Base-by-base conservation (phyloP, 2,329 filamentous ascomycete species). In the Simplicillium aogashimaense region DNA sequence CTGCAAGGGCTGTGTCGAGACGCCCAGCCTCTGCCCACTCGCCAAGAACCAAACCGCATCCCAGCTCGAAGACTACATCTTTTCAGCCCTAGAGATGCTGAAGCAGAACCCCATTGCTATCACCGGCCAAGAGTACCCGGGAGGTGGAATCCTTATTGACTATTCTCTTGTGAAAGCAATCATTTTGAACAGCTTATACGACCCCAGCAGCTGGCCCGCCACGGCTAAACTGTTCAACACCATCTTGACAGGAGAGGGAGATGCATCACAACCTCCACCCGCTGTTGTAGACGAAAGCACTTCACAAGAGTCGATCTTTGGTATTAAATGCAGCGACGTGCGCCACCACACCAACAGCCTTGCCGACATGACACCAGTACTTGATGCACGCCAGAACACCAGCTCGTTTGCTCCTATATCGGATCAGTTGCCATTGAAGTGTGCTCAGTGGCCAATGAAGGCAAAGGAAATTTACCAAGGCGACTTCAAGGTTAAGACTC, bases 31-130 rank as follows among this genome's bases (percentile, higher is more conserved):
- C 13, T 59, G 56, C 36, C 45, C 45, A 4, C 12, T 32, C 30
- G 30, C 30, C 13, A 15, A 15, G 12, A 32, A 32, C 30, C 12
- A 12, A 32, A 58, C 57, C 0, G 47, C 45, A 0, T 50, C 31
- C 3, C 54, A 60, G 32, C 59, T 67, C 29, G 60, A 63, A 32
- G 33, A 33, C 30, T 32, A 32, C 30, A n/a, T 32, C 13, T n/a
- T 13, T n/a, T 15, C 13, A 13, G 30, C 30, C 5, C 12, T 32
- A 7, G 11, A 32, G 7, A 15, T 7, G 6, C 6, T 32, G 11
- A 32, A 32, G 30, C 30, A 32, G 30, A 13, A 32, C 11, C 30
- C 30, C 12, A 32, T 32, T n/a, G 30, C 30, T 15, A 12, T 32
- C 15, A 6, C 30, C 12, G 13, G 5, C 11, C 30, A 6, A 32